Conservation (phyloP, 208 protist species). For the Porcisia hertigi region DNA sequence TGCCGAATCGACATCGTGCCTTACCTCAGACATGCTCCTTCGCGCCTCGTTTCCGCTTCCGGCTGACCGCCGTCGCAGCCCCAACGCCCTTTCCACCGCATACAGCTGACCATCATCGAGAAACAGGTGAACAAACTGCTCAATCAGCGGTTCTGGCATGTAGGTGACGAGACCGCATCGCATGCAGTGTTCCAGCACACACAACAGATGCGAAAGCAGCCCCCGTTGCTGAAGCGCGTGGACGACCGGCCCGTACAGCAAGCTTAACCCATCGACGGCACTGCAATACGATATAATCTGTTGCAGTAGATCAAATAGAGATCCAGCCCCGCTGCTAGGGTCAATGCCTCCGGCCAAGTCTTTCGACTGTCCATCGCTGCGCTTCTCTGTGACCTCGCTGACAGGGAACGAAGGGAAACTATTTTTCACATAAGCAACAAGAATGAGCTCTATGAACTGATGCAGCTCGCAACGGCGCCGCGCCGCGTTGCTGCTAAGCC, state of each 20-base stretch:
- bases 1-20: not conserved
- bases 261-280: constrained; percentile 47
- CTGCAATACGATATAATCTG: constrained; percentile 47
- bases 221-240: constrained; percentile 29
- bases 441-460: constrained; percentile 50
- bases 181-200: constrained; percentile 49
- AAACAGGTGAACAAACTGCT: constrained; percentile 58
- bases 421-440: constrained; percentile 39
- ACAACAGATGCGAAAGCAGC: constrained; percentile 31
- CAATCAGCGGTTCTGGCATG: constrained; percentile 58
- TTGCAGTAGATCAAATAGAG: constrained; percentile 12
- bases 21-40: not conserved
- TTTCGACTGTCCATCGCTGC: not conserved
- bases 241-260: constrained; percentile 62
- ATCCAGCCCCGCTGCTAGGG: not conserved
- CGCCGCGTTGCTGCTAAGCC: constrained; percentile 39
- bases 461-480: constrained; percentile 42
- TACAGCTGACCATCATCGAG: constrained; percentile 9
- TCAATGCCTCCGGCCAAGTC: not conserved
- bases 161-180: constrained; percentile 42
- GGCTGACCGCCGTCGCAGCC: constrained; percentile 8
- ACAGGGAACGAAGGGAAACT: not conserved
- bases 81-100: constrained; percentile 28
- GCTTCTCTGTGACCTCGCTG: not conserved
- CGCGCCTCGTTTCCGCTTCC: not conserved